Conservation (phyloP, 139 green algal species). For the Chlamydomonas eustigma region DNA sequence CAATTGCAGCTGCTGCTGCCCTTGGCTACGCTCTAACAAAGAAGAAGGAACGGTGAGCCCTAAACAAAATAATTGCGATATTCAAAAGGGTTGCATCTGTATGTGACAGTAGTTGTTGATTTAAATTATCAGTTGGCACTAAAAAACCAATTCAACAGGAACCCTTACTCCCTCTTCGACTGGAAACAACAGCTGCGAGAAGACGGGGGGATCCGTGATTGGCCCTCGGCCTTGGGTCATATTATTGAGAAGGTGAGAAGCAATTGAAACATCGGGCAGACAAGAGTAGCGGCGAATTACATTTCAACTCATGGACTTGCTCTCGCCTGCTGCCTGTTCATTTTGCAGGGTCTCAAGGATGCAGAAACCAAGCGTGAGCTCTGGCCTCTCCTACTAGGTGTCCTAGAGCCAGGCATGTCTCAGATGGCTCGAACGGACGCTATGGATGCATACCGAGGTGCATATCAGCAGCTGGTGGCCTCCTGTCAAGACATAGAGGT, state of each 20-base stretch:
- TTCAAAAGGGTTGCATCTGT: no score
- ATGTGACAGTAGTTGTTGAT: neutral
- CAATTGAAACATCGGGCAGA: neutral
- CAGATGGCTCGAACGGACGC: neutral
- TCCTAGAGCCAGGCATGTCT: slow-evolving; percentile 35
- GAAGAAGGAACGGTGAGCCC: slow-evolving; percentile 5
- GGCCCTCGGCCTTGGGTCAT: slow-evolving; percentile 9
- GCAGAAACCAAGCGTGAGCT: slow-evolving; percentile 37
- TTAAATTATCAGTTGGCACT: neutral
- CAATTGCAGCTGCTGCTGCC: slow-evolving; percentile 17
- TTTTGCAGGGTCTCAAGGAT: slow-evolving; percentile 41
- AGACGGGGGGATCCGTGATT: slow-evolving; percentile 5
- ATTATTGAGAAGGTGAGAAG: slow-evolving; percentile 21
- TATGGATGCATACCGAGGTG: neutral
- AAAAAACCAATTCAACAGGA: neutral
- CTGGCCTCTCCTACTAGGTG: slow-evolving; percentile 62
- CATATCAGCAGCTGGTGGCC: slow-evolving; percentile 11
- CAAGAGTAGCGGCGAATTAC: neutral
- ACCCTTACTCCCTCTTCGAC: neutral
- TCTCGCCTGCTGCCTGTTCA: neutral
- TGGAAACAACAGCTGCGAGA: slow-evolving; percentile 6
- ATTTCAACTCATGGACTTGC: neutral
- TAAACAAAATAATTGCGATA: neutral
- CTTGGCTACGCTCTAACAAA: slow-evolving; percentile 18
- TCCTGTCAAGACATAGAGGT: slow-evolving; percentile 5